Evolutionary conservation across 768 basidiomycete species (phyloP), one percentile per base, ranked within the genome.

Genomic region (Boletus reticuloceps): DNA sequence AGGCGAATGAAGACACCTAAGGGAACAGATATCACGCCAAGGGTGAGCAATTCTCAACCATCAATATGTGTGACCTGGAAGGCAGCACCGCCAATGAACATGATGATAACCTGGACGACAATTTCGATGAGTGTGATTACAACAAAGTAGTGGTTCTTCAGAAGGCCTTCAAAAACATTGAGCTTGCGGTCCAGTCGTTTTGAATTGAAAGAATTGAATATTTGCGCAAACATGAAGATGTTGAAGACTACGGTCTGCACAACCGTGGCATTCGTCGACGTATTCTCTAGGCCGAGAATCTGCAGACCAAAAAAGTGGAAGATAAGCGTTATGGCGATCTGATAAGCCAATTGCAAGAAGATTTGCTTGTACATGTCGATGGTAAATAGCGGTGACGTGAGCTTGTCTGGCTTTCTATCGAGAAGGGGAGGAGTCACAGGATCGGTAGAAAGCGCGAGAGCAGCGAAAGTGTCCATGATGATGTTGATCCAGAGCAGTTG

Each of bases 401-500:
- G 91, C 75, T 82, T 85, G 71, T 98, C 94, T 5, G 97, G 97
- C 70, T 91, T 89, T 65, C 96, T 86, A 52, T 97, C 79, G 42
- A 99, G 83, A 34, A 92, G 81, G 6, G 77, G 69, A 45, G 85
- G 85, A 2, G 87, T 84, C 1, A 96, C 95, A 10, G 94, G 95
- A 70, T 98, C 97, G 25, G 97, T 98, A 17, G 97, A 96, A 48
- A 99, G 83, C 13, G 97, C 97, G 48, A 98, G 85, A 25, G 97
- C 97, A 53, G 97, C 97, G 68, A 99, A 98, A 2, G 94, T 96
- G 69, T 97, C 95, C 94, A 96, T 96, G 71, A 96, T 96, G 58
- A 98, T 88, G 78, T 98, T 98, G 73, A 98, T 93, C 95, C 97
- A 99, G 20, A 99, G 83, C 6, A 99, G 75, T 69, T 99, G 97